These are phyloP conservation scores for Cicer arietinum DNA, from an alignment of 306 rosid genomes.

Conservation along the genomic window DNA sequence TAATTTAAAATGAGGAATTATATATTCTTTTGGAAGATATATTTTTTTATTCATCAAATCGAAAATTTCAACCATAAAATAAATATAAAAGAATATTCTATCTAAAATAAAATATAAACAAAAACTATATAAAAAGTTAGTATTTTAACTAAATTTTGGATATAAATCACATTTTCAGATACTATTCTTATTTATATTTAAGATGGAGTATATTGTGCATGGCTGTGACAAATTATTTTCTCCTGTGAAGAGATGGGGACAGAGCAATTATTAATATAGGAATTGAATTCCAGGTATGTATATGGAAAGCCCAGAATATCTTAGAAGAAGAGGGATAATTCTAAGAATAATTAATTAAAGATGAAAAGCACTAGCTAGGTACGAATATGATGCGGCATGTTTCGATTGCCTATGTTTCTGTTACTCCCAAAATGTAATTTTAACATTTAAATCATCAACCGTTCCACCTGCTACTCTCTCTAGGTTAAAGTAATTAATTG, in stretches of 20 bases:
- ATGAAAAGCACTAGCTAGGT: background rate
- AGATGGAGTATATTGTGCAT: background rate
- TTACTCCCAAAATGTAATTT: background rate
- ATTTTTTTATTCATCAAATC: background rate
- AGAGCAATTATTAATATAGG: conserved; percentile 4
- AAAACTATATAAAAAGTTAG: too few species aligned
- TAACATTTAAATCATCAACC: background rate
- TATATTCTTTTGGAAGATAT: background rate
- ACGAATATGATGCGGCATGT: conserved; percentile 8
- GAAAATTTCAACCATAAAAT: background rate
- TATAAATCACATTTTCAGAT: too few species aligned
- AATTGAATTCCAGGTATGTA: background rate
- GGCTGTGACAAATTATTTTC: background rate
- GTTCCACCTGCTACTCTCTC: too few species aligned
- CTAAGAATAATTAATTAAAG: background rate
- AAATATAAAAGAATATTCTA: background rate
- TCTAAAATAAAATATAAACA: too few species aligned
- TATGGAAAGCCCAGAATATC: background rate
- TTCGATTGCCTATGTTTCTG: background rate
- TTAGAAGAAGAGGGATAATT: background rate
- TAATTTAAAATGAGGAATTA: background rate
- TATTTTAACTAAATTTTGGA: too few species aligned
- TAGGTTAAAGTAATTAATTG: too few species aligned
- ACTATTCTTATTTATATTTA: too few species aligned
- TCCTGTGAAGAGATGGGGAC: background rate